Evolutionary conservation across 495 filamentous ascomycete species (phyloP), one percentile per base, ranked within the genome.

Genomic region (Aspergillus affinis): DNA sequence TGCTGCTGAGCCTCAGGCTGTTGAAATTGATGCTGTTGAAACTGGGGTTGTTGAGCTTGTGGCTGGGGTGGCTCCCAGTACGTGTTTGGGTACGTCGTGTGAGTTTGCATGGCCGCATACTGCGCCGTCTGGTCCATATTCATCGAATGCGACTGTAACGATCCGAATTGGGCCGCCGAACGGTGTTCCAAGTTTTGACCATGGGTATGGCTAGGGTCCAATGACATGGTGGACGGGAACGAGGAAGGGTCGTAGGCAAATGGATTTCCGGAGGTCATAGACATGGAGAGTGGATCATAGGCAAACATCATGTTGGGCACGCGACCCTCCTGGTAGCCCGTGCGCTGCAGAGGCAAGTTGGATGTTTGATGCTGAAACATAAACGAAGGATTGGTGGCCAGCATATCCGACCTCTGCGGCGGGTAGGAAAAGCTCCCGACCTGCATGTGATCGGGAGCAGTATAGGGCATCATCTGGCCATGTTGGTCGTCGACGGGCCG

Each of bases 261-360:
- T 18, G 63, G 54, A 60, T 61, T 59, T 8, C 27, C 49, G 4
- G 66, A 27, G 18, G 68, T 68, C 54, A 72, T 18, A 54, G 50
- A 60, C 64, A 75, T 62, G 19, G 67, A 62, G n/a, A 64, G 55
- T 9, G 65, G 36, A 32, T 76, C 70, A 54, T 75, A 77, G 8
- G 69, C 50, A 49, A 73, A 54, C 59, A 73, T 73, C 4, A 66
- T 61, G 60, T 68, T 69, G 13, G 67, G 60, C 26, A 67, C 55
- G 21, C 63, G 73, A 26, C 61, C 63, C 29, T 69, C 69, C 23
- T 72, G 26, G 10, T 68, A 62, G 9, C 52, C 55, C 20, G 61
- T 60, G 21, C 36, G 41, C 47, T 49, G 47, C 12, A 49, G 23
- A 50, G 30, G 55, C 19, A 32, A 58, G 41, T 12, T 60, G 65